phyloP scores from a whole-genome alignment of 2,329 filamentous ascomycete genomes.

The Tolypocladium nubicola region DNA sequence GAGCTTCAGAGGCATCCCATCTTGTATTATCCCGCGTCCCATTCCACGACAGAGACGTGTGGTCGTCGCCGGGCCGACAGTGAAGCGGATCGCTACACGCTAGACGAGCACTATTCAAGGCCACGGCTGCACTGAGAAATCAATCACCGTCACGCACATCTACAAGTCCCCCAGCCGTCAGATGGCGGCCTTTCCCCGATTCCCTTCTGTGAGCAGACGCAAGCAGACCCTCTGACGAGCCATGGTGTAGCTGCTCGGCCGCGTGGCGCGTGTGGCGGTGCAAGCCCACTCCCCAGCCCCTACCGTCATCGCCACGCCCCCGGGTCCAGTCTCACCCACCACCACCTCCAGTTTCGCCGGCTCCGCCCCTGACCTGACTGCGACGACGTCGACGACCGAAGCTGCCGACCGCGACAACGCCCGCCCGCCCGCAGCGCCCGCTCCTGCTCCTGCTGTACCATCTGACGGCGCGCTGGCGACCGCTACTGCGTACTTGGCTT shows the following conservation, averaged over 20 bases:
- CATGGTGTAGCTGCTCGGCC: constrained; percentile 1
- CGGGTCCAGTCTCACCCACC: neutral
- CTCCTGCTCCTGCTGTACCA: neutral
- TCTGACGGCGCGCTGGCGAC: neutral
- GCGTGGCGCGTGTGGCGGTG: constrained; percentile 14
- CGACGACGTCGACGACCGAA: neutral
- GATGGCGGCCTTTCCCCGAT: neutral
- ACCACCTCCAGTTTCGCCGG: neutral
- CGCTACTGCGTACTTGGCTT: neutral
- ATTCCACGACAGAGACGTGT: neutral
- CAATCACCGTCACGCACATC: neutral
- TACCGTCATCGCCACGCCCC: neutral
- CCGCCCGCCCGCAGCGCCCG: neutral
- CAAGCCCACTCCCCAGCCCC: neutral
- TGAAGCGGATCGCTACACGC: too few species aligned
- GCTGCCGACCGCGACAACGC: neutral
- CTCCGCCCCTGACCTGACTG: neutral
- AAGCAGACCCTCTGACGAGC: neutral
- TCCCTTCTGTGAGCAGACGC: neutral
- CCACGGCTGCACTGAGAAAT: neutral
- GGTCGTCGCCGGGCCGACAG: neutral
- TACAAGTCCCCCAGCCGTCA: neutral
- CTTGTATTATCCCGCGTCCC: too few species aligned
- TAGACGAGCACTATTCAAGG: neutral
- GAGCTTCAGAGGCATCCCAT: neutral